These are phyloP conservation scores for Silybum marianum DNA, from an alignment of 129 eudicot species.

Conservation along the genomic window DNA sequence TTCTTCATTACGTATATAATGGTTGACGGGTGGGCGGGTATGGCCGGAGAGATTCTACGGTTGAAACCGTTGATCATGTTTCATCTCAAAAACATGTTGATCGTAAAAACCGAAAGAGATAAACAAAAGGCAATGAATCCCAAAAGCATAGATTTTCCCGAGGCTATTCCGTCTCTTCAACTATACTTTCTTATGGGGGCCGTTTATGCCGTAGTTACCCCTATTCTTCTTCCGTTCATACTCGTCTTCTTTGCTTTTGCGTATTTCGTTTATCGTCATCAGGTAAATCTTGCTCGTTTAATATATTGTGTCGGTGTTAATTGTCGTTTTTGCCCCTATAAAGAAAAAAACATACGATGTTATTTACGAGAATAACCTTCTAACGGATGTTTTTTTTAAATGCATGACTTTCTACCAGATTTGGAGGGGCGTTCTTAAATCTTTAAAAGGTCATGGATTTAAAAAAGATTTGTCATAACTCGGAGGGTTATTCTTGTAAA, in stretches of 20 bases:
- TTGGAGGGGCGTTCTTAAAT: too few relatives aligned
- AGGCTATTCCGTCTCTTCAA: conserved; percentile 87
- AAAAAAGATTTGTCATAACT: too few relatives aligned
- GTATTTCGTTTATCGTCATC: conserved; percentile 90
- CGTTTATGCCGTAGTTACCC: conserved; percentile 86
- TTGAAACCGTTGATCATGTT: conserved; percentile 78
- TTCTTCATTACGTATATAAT: conserved; percentile 89
- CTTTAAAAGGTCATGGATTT: too few relatives aligned
- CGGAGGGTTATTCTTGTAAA: too few relatives aligned
- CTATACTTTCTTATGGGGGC: conserved; percentile 83
- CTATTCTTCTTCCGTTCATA: conserved; percentile 86
- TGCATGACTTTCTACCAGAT: too few relatives aligned
- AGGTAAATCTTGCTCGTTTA: conserved; percentile 47
- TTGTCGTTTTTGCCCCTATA: background rate
- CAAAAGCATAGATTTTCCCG: conserved; percentile 73
- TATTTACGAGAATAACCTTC: too few relatives aligned
- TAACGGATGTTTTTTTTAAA: too few relatives aligned
- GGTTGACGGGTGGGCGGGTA: conserved; percentile 99
- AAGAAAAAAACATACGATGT: background rate
- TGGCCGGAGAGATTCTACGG: conserved; percentile 91
- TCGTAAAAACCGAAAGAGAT: conserved; percentile 92
- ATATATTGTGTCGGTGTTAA: background rate
- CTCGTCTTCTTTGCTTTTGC: conserved; percentile 85
- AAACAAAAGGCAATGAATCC: conserved; percentile 79
- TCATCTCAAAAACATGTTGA: conserved; percentile 76